Evolutionary conservation across 208 protist species (phyloP), one percentile per base, ranked within the genome.

Genomic region (Leishmania gerbilli): DNA sequence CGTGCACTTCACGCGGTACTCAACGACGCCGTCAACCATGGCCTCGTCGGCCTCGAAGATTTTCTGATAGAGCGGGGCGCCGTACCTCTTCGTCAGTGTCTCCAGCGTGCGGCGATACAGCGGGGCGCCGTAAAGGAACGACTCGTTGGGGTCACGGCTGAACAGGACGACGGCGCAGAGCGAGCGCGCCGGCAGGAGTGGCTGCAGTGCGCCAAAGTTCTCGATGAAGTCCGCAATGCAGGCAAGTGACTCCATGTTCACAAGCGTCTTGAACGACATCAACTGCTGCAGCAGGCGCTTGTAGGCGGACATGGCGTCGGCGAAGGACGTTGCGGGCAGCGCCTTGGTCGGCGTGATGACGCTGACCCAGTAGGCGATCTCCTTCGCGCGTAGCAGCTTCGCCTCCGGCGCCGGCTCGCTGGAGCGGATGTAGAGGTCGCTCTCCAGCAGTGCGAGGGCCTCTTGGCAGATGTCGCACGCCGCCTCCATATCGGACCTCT

Each of bases 1-100:
- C 55, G 89, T 94, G 79, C 90, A 88, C 74, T 95, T 91, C 49
- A 97, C 87, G 72, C 93, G 92, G 81, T 95, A 97, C 84, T 90
- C 88, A 45, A 95, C 83, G 56, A 97, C 88, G 60, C 87, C 86
- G 74, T 97, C 92, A 6, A 94, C 60, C 79, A 91, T 84, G n/a
- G 85, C 82, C 47, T 91, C 88, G 72, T 97, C 88, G 27, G 86
- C 88, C 60, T 95, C 93, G 62, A 91, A 88, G 51, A 97, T 81
- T 74, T 87, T 87, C 49, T 92, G 83, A 87, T 97, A 97, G 13
- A 97, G 83, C 51, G 93, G 91, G 31, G 93, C 87, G 24, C 93
- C 92, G 84, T 94, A 89, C 56, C 90, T 88, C 74, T 49, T 83
- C 34, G 93, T 67, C 60, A 97, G 79, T 37, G 85, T 87, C 77